phyloP scores from a whole-genome alignment of 441 rosid genomes.

The Melastoma candidum region DNA sequence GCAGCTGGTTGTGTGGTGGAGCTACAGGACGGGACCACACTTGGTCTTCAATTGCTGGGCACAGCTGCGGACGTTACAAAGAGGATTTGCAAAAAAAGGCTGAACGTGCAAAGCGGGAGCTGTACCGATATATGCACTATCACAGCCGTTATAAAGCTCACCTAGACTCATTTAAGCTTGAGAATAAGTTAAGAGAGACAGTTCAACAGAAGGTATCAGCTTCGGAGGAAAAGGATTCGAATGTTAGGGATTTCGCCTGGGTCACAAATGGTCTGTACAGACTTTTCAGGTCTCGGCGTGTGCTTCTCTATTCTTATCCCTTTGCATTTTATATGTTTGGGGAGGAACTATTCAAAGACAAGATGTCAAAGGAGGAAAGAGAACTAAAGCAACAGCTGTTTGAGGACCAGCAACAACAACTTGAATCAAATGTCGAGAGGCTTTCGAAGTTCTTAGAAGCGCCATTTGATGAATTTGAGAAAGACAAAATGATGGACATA shows the following conservation, averaged over 20 bases:
- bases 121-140: slow-evolving; percentile 79
- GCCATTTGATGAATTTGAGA: slow-evolving; percentile 52
- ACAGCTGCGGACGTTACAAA: slow-evolving; percentile 64
- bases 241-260: slow-evolving; percentile 66
- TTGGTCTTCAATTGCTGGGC: slow-evolving; percentile 61
- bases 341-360: slow-evolving; percentile 55
- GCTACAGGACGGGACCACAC: slow-evolving; percentile 76
- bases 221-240: slow-evolving; percentile 57
- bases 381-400: slow-evolving; percentile 53
- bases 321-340: slow-evolving; percentile 84
- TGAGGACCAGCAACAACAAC: slow-evolving; percentile 82
- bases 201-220: slow-evolving; percentile 44
- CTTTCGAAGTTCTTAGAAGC: slow-evolving; percentile 63
- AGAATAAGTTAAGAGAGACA: slow-evolving; percentile 52
- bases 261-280: slow-evolving; percentile 54
- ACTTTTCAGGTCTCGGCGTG: slow-evolving; percentile 69
- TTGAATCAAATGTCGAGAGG: slow-evolving; percentile 62
- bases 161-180: slow-evolving; percentile 60
- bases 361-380: slow-evolving; percentile 52
- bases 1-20: slow-evolving; percentile 74
- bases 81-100: slow-evolving; percentile 48
- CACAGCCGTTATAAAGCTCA: slow-evolving; percentile 69
- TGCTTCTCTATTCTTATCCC: slow-evolving; percentile 66
- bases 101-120: slow-evolving; percentile 60
- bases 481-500: slow-evolving; percentile 51